Evolutionary conservation across 2,329 filamentous ascomycete genomes (phyloP), one percentile per base, ranked within the genome.

Genomic region (Blumeria hordei): DNA sequence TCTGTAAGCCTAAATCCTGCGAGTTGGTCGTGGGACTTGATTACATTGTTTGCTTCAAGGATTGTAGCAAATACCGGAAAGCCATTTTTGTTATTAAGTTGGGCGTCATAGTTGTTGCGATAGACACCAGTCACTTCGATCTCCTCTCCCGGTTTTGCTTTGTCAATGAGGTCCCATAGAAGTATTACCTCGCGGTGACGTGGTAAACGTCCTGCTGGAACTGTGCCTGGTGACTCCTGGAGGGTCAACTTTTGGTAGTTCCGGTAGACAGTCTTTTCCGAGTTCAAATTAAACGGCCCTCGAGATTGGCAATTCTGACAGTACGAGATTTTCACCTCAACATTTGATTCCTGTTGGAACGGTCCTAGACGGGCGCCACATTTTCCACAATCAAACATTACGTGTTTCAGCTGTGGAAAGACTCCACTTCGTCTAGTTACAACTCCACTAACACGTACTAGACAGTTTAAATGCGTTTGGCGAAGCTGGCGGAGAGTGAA

Each of bases 51-150:
- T 32, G 93, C 93, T 68, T 98, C 92, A 4, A 98, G 76, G 57
- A 98, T 92, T 0, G 92, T 98, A 4, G 92, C 90, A 68, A 98
- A 98, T 37, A 98, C 92, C 0, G 92, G 92, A 70, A 98, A 96
- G 4, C 92, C 92, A 65, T 96, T 98, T 65, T 92, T 90, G 71
- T 95, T 96, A 71, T 98, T 98, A 55, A 98, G 76, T 62, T 94
- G 87, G 3, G 92, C 88, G 66, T 96, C 90, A 65, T 95, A 98
- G 70, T 93, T 96, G 73, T 98, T 98, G 62, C 88, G 83, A 70
- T 98, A 98, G 62, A 94, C 85, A 59, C 92, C 92, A 7, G 88
- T 96, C 9, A 98, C 81, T 65, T 98, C 92, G 56, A 98, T 88
- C 66, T 98, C 93, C 68, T 98, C 92, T 55, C 92, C 92, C 33